Base-by-base conservation (phyloP, 805 yeast species). In the Saccharomycopsis capsularis region DNA sequence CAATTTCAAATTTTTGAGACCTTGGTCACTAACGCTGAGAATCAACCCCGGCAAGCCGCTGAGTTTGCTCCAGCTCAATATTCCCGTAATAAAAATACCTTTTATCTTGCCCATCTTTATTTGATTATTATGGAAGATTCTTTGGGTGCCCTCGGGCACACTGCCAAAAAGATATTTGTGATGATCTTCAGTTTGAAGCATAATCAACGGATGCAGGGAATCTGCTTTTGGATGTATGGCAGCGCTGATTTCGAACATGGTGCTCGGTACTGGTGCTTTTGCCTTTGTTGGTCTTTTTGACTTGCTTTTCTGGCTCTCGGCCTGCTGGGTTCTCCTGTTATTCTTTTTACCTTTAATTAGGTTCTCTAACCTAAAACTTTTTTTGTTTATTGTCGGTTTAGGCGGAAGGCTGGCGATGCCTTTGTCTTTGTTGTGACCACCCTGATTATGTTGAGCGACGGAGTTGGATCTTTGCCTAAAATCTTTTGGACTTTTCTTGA, bases 31-130 rank as follows among this genome's bases (percentile, higher is more conserved):
- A 13, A 85, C 70, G 0, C 97, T 87, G 44, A 91, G 67, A 43
- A 91, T 76, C 58, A 87, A 67, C 0, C 99, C 99, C 0, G 98
- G 97, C 4, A 91, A 64, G 0, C 99, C 99, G n/a, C 95, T 87
- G 2, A 88, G 67, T n/a, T 82, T 73, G 4, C 74, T 63, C 96
- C 96, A 91, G 47, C 74, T 64, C 9, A 85, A 53, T n/a, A 68
- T 68, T 2, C 99, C 99, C 0, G 96, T 81, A 3, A 93, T 59
- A 58, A 86, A 90, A 3, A 91, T 68, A 34, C 79, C 76, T 42
- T 75, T 71, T 29, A 87, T 63, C 53, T 76, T 81, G 1, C 81
- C 71, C 13, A 85, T 64, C 41, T 74, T 71, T 23, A 81, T 61
- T 40, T 78, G 76, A 54, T 76, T 71, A 55, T 83, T 88, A 51